Evolutionary conservation across 495 filamentous ascomycete genomes (phyloP).

Genomic region (Penicillium pancosmium): DNA sequence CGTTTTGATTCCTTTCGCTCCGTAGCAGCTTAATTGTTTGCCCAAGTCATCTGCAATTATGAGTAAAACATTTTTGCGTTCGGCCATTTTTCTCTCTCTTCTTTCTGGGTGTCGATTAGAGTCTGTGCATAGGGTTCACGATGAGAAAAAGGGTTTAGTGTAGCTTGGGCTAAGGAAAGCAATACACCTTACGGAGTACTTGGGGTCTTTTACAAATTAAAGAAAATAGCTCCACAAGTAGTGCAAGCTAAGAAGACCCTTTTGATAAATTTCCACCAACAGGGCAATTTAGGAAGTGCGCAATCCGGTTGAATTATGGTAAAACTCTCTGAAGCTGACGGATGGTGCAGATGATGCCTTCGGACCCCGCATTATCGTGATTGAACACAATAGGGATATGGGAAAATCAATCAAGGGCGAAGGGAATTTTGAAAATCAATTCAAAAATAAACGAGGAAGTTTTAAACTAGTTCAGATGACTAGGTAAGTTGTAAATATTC

Average conservation of each 20-base stretch:
- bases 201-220: too few species aligned
- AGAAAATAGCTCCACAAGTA: too few species aligned
- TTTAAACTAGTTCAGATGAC: too few species aligned
- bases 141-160: too few species aligned
- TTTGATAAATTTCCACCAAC: background rate
- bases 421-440: too few species aligned
- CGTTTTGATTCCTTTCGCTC: conserved; percentile 32
- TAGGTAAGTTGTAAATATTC: too few species aligned
- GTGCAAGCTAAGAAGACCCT: background rate
- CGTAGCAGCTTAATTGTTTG: conserved; percentile 41
- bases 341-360: background rate
- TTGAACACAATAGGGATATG: background rate
- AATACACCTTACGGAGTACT: too few species aligned
- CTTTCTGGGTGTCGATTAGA: background rate
- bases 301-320: background rate
- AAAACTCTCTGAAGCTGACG: background rate
- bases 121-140: too few species aligned
- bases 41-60: conserved; percentile 50
- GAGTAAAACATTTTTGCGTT: conserved; percentile 38
- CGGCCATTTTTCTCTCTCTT: background rate
- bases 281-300: background rate
- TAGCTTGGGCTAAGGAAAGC: too few species aligned
- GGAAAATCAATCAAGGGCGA: too few species aligned
- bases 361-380: background rate
- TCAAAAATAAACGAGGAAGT: too few species aligned